These are phyloP conservation scores for Sclerotinia trifoliorum DNA, from an alignment of 2,329 filamentous ascomycete genomes.

Conservation along the genomic window DNA sequence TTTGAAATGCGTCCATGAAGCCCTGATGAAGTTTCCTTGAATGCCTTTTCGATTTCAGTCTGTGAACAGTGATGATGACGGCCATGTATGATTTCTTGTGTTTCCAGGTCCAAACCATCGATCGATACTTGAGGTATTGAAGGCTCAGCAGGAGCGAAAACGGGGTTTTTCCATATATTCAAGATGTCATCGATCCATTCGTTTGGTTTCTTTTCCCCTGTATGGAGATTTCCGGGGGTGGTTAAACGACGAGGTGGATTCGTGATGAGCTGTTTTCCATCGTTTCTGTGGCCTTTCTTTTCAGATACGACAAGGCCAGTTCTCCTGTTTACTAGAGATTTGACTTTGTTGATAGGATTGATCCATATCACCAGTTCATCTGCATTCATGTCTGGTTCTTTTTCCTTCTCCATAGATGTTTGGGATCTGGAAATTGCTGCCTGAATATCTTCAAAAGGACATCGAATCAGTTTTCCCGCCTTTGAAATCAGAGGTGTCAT, in stretches of 20 bases:
- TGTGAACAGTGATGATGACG: conserved; percentile 35
- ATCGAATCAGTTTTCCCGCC: conserved; percentile 45
- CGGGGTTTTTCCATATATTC: conserved; percentile 70
- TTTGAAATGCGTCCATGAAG: conserved; percentile 58
- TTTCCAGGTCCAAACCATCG: conserved; percentile 35
- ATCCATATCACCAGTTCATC: conserved; percentile 52
- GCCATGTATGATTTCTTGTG: conserved; percentile 31
- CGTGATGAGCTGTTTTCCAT: not conserved
- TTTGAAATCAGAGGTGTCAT: conserved; percentile 43
- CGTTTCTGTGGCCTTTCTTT: conserved; percentile 27
- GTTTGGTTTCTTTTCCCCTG: conserved; percentile 37
- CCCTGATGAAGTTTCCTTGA: conserved; percentile 31
- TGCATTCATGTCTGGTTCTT: conserved; percentile 35
- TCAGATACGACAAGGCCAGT: conserved; percentile 50
- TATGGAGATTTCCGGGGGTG: conserved; percentile 22
- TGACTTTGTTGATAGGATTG: conserved; percentile 58
- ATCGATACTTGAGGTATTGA: conserved; percentile 46
- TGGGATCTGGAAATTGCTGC: not conserved
- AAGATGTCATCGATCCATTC: conserved; percentile 62
- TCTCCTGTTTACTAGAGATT: conserved; percentile 51
- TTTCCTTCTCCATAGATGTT: conserved; percentile 8
- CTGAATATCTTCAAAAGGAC: conserved; percentile 46
- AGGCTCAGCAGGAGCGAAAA: conserved; percentile 58
- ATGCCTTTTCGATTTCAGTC: conserved; percentile 36
- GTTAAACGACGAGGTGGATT: not conserved